Evolutionary conservation across 129 eudicot genomes (phyloP), one percentile per base, ranked within the genome.

Genomic region (Helianthus annuus): DNA sequence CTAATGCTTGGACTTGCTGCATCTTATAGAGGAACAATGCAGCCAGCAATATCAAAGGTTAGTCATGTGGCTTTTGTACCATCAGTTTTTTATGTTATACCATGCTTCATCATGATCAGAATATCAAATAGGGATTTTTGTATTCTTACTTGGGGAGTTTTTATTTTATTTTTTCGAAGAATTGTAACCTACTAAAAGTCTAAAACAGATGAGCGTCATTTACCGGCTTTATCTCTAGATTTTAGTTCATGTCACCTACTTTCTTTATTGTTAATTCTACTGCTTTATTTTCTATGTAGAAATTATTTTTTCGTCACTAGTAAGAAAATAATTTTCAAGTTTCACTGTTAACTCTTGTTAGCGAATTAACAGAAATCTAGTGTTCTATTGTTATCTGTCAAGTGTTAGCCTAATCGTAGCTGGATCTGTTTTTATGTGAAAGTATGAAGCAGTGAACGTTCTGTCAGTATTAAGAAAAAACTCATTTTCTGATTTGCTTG

Each of bases 1-100:
- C 74, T 94, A 65, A 94, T 94, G 99, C 92, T 94, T 82, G 99
- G 99, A 71, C 96, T 94, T 63, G 97, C 99, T 64, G 99, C 99
- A 76, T 94, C 99, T 68, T 84, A 88, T 66, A 82, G 97, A 80
- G 99, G 99, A 70, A 90, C 99, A 55, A 88, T 94, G 99, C 88
- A 90, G 74, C 97, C 97, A 32, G 91, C 97, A 29, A 83, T 94
- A 71, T 90, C 96, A 62, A 94, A 90, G 98, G 98, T 90, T 64
- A 36, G 55, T 42, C 54, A 19, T 48, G 32, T 48, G 53, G 46
- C 40, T 48, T 68, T 59, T 59, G 68, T 66, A 38, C 14, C 58
- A 66, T 66, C 38, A 65, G 45, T 65, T 64, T 64, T 44, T 53
- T 29, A 29, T 70, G 32, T 53, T 17, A 70, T 56, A 53, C 46